A percentile compares a stretch with the other conserved stretches of the same genome.
phyloP scores from a whole-genome alignment of 306 rosid species.

The Albizia julibrissin region DNA sequence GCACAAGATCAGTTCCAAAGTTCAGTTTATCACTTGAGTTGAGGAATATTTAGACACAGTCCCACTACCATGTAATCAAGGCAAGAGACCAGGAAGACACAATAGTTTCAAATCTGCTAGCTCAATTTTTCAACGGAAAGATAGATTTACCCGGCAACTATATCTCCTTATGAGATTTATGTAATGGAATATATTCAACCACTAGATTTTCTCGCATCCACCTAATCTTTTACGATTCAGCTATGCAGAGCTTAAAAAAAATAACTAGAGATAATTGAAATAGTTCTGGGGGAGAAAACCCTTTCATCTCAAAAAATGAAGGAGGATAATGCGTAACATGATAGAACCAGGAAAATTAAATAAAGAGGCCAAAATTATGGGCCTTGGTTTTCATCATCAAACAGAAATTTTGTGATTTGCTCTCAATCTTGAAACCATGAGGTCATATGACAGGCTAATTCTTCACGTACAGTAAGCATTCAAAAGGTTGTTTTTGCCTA shows the following conservation, averaged over 20 bases:
- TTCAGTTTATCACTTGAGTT: conserved; percentile 2
- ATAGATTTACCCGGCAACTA: neutral
- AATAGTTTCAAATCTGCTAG: neutral
- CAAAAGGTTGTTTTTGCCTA: neutral
- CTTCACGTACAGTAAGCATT: neutral
- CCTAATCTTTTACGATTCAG: neutral
- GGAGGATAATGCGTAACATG: neutral
- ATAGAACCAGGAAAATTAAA: neutral
- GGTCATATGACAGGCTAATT: neutral
- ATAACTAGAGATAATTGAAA: neutral
- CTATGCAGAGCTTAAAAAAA: neutral
- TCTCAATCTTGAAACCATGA: neutral
- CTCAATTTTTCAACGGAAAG: neutral
- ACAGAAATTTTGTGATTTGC: neutral
- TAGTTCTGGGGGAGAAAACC: neutral
- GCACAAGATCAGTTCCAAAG: conserved; percentile 30
- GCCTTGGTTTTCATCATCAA: neutral
- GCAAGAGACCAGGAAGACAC: neutral
- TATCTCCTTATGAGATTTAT: conserved; percentile 1
- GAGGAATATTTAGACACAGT: neutral
- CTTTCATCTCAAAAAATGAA: neutral
- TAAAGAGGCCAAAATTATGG: neutral
- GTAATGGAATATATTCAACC: neutral
- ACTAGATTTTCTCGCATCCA: neutral
- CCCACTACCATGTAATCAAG: neutral